Base-by-base conservation (phyloP, 441 rosid species). In the Euphorbia corollata region DNA sequence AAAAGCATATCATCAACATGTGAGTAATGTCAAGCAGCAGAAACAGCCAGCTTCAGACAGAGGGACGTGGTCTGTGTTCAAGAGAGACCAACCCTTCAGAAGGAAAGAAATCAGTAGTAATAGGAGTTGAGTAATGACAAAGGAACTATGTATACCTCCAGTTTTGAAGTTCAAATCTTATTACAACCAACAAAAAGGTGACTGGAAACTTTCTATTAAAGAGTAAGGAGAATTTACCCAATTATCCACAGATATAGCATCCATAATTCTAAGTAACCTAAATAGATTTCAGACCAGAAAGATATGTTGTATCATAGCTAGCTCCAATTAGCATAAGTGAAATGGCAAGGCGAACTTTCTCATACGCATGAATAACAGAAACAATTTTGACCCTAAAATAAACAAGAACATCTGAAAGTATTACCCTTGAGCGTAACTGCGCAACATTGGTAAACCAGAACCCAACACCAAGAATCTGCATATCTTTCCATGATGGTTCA, bases 401-500 rank as follows among this genome's bases (percentile, higher is more conserved):
- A 38, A 39, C 23, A 5, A 54, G 3, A n/a, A 68, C 11, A 59
- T 61, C 66, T 22, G 39, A 38, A 36, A 65, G 65, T 27, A 57
- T 83, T 84, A 93, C 99, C 89, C 87, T 86, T 79, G 82, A 36
- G 41, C 97, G 97, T 78, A 90, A 75, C 56, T 85, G 90, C 74
- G 85, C 79, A 71, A 64, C 79, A 80, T 89, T 79, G 63, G 84
- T 81, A 69, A 85, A 89, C 99, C 99, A 93, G 78, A 81, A 88
- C 78, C 99, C 99, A 81, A 87, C 80, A 55, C 97, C 99, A 80
- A 89, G 80, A 65, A 81, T 76, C 68, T 80, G 87, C 89, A 90
- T 86, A 82, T 87, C 96, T 77, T 81, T 82, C 99, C 99, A 93
- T 41, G 95, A 80, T 75, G 95, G 81, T 73, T 91, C 97, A 78